Evolutionary conservation across 108 stramenopile species (phyloP), one percentile per base, ranked within the genome.

Genomic region (Nannochloropsis salina): DNA sequence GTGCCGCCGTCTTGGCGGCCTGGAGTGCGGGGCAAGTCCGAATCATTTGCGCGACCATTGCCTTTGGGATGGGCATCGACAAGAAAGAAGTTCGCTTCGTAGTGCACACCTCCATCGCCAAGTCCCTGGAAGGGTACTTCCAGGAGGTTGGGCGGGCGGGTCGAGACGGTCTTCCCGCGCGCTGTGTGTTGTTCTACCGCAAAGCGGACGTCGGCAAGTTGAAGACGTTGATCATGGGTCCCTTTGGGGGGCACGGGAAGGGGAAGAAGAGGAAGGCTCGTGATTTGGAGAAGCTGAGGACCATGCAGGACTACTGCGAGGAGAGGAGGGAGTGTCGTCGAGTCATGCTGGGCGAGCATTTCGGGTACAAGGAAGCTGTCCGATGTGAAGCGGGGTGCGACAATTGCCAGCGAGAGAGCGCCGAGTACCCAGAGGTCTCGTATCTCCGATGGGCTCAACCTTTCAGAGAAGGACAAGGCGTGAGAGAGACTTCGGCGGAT

Each of bases 131-230:
- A 85, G 94, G 95, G 83, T 95, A 96, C 87, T 81, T 95, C 42
- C 96, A 98, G 89, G 97, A 98, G 87, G 96, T 95, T 74, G 97
- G 97, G 6, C 89, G 97, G 47, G 97, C 97, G 43, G 97, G 97
- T 43, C 93, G 97, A 42, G 95, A 98, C 88, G 96, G 96, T 12
- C 88, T 92, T 20, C 86, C 90, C 61, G 85, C 93, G 1, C 40
- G 91, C 15, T 95, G 94, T 9, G 84, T 95, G 51, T 81, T 97
- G 81, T 81, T 81, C 22, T 81, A 81, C 18, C 81, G 81, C 6
- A 81, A 81, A 40, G 40, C n/a, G 18, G 81, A 81, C 41, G 81
- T 81, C 22, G 41, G 40, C 31, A 81, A 81, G 41, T 11, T 81
- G 22, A 81, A 81, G 81, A 31, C n/a, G 22, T 40, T 81, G 81